phyloP scores from a whole-genome alignment of 2,329 filamentous ascomycete species.

The Sporothrix variecibatus region DNA sequence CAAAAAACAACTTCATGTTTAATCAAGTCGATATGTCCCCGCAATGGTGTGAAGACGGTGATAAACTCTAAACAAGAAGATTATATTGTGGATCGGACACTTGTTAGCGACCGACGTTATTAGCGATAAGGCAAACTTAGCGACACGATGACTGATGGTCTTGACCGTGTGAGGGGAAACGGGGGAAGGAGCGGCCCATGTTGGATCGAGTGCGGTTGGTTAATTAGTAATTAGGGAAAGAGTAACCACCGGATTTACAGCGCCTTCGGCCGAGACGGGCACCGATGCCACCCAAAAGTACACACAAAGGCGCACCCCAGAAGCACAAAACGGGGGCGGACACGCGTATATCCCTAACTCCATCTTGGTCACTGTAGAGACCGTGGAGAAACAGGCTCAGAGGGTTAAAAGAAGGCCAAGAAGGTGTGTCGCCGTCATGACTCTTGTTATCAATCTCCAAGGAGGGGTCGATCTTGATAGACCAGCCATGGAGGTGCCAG shows the following conservation, averaged over 20 bases:
- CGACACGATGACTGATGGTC: background rate
- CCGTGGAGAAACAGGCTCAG: slow-evolving; percentile 3
- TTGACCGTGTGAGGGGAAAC: background rate
- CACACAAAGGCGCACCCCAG: too few species aligned
- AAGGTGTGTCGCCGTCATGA: background rate
- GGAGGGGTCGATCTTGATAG: background rate
- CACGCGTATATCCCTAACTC: background rate
- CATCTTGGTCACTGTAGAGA: background rate
- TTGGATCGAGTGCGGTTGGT: background rate
- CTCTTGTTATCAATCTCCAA: background rate
- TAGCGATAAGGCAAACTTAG: background rate
- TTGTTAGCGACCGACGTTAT: background rate
- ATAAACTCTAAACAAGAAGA: background rate
- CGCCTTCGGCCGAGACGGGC: background rate
- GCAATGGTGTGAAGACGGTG: background rate
- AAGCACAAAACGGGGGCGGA: background rate
- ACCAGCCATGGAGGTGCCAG: background rate
- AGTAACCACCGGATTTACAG: background rate
- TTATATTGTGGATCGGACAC: background rate
- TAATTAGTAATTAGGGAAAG: background rate
- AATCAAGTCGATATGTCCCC: background rate
- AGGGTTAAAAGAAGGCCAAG: background rate
- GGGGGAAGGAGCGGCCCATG: background rate
- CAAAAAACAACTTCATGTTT: background rate
- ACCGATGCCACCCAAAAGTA: background rate